phyloP scores from a whole-genome alignment of 352 stramenopile genomes.

The Phytophthora gonapodyides region DNA sequence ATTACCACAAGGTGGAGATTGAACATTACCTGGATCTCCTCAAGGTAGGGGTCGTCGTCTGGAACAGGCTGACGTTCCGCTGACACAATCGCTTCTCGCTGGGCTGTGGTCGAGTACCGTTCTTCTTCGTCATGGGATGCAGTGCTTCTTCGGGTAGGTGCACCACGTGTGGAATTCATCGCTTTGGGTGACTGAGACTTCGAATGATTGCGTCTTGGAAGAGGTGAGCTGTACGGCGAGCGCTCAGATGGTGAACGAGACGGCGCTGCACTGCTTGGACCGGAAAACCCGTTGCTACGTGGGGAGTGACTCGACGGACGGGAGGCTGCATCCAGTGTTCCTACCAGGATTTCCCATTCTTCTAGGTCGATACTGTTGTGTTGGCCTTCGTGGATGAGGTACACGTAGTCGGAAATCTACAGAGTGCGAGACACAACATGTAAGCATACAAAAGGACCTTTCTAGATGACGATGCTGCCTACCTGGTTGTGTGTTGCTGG shows the following conservation, averaged over 20 bases:
- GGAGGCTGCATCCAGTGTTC: conserved; percentile 66
- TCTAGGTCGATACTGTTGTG: conserved; percentile 59
- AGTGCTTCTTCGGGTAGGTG: neutral
- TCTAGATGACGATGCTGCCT: neutral
- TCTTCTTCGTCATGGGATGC: conserved; percentile 7
- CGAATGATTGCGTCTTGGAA: conserved; percentile 1
- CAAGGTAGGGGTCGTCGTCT: conserved; percentile 43
- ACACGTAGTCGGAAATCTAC: conserved; percentile 77
- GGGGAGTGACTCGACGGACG: conserved; percentile 30
- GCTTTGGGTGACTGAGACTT: conserved; percentile 7
- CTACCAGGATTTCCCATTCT: conserved; percentile 71
- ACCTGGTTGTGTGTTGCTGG: conserved; percentile 76
- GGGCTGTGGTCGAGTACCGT: conserved; percentile 8
- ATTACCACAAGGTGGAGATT: too few species aligned
- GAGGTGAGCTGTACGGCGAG: conserved; percentile 16
- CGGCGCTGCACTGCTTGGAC: conserved; percentile 3
- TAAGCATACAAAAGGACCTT: neutral
- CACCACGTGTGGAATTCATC: neutral
- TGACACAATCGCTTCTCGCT: conserved; percentile 19
- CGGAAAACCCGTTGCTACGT: neutral
- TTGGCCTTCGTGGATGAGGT: conserved; percentile 68
- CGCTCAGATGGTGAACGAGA: conserved; percentile 22
- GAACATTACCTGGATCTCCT: conserved; percentile 47
- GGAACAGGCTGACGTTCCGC: conserved; percentile 20
- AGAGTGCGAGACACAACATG: neutral